These are phyloP conservation scores for Hyaloscypha finlandica DNA, from an alignment of 495 filamentous ascomycete species.

Conservation along the genomic window DNA sequence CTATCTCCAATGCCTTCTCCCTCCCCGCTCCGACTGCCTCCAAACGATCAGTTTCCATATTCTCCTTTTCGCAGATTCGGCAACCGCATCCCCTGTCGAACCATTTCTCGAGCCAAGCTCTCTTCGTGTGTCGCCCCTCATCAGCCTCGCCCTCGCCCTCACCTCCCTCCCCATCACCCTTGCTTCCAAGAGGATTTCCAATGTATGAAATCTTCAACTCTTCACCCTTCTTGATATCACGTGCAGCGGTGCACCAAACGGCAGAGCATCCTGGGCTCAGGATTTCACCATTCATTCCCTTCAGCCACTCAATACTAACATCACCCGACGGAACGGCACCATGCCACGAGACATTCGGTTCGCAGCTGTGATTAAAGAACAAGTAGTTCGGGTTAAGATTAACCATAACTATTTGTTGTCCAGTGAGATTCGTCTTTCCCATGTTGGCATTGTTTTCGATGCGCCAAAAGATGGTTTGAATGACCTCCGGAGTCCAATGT, in stretches of 20 bases:
- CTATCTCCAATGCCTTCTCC: neutral
- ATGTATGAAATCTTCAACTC: conserved; percentile 30
- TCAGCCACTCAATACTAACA: conserved; percentile 7
- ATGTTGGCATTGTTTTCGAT: conserved; percentile 29
- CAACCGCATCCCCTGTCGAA: conserved; percentile 29
- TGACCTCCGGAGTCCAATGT: conserved; percentile 22
- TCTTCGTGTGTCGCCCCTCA: conserved; percentile 9
- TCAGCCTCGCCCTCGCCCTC: neutral
- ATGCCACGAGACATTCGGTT: conserved; percentile 28
- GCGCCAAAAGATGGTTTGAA: conserved; percentile 27
- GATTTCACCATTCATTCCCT: conserved; percentile 17
- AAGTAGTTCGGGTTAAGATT: conserved; percentile 27
- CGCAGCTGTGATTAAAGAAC: conserved; percentile 31
- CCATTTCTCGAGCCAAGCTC: conserved; percentile 25
- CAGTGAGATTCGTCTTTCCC: neutral
- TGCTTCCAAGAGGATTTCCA: conserved; percentile 18
- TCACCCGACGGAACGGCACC: neutral
- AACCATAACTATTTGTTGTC: neutral
- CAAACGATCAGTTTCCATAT: conserved; percentile 1
- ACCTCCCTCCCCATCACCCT: neutral
- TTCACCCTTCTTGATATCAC: conserved; percentile 27
- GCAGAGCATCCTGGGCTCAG: conserved; percentile 15
- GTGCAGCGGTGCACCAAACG: conserved; percentile 13
- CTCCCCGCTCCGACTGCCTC: neutral
- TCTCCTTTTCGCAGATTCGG: conserved; percentile 24